These are phyloP conservation scores for Exophiala alcalophila DNA, from an alignment of 2,329 filamentous ascomycete species.

Conservation along the genomic window DNA sequence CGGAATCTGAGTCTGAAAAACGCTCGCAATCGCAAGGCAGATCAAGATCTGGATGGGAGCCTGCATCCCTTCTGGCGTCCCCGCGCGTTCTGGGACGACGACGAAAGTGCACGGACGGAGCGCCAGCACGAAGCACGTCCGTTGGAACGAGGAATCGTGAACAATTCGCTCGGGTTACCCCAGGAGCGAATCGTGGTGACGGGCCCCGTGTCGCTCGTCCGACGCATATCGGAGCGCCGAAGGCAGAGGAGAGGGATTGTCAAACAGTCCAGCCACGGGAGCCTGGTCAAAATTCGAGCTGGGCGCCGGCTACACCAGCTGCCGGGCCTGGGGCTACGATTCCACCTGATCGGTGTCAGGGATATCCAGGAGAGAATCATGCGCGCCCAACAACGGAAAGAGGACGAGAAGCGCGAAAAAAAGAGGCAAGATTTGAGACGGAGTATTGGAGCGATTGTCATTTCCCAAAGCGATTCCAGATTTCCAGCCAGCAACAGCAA, in stretches of 20 bases:
- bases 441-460: constrained; percentile 50
- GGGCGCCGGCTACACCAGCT: constrained; percentile 31
- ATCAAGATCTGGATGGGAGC: constrained; percentile 46
- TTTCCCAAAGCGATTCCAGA: constrained; percentile 36
- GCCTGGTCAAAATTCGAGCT: constrained; percentile 34
- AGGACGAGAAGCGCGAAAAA: constrained; percentile 50
- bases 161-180: constrained; percentile 57
- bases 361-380: constrained; percentile 49
- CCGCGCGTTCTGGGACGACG: constrained; percentile 61
- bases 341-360: constrained; percentile 52
- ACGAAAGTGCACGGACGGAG: constrained; percentile 41
- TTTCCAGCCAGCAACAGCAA: constrained; percentile 26
- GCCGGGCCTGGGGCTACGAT: constrained; percentile 45
- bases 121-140: constrained; percentile 38
- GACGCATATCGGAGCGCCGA: constrained; percentile 35
- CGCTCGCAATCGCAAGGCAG: constrained; percentile 43
- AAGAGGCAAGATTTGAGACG: constrained; percentile 53
- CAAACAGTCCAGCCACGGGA: constrained; percentile 34
- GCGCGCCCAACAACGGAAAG: constrained; percentile 42
- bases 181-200: constrained; percentile 45
- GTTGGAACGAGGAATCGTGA: constrained; percentile 48
- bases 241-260: constrained; percentile 30
- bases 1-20: constrained; percentile 41
- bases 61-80: constrained; percentile 63
- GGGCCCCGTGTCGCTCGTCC: constrained; percentile 39